These are phyloP conservation scores for Heliosperma pusillum DNA, from an alignment of 148 eudicot species.

Conservation along the genomic window DNA sequence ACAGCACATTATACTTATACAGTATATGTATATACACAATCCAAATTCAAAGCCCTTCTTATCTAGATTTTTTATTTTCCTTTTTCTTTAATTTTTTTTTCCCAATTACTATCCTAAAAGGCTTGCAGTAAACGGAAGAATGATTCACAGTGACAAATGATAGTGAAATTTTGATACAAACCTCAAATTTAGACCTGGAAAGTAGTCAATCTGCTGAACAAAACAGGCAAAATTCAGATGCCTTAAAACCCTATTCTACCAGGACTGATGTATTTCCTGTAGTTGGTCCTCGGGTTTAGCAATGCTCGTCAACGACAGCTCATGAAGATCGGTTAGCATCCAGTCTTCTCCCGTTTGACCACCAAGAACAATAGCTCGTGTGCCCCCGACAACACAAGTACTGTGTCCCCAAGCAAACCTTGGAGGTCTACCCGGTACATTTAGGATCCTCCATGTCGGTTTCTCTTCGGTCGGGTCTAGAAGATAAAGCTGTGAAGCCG, in stretches of 20 bases:
- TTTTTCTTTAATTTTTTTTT: neutral
- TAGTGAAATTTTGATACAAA: constrained; percentile 31
- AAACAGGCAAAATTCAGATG: constrained; percentile 15
- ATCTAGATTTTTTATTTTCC: neutral
- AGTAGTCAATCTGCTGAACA: constrained; percentile 27
- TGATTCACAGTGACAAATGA: constrained; percentile 18
- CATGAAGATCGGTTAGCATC: constrained; percentile 86
- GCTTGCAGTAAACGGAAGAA: constrained; percentile 23
- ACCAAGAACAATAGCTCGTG: constrained; percentile 93
- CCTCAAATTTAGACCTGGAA: constrained; percentile 34
- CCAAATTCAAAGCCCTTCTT: neutral
- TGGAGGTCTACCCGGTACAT: constrained; percentile 90
- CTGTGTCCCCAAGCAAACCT: constrained; percentile 98
- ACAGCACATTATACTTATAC: neutral
- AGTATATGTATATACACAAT: neutral
- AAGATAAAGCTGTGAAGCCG: constrained; percentile 87
- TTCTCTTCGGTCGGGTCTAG: constrained; percentile 94
- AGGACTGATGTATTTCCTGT: constrained; percentile 3
- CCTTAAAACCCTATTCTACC: constrained; percentile 8
- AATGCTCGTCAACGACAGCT: constrained; percentile 65
- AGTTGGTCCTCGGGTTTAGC: constrained; percentile 32
- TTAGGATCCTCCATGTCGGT: constrained; percentile 90
- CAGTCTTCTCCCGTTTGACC: constrained; percentile 98
- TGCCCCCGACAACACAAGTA: constrained; percentile 91
- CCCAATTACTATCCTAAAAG: constrained; percentile 30